Percentiles rank a stretch among this genome's conserved stretches.
phyloP scores from a whole-genome alignment of 768 basidiomycete species.

The Agaricus blazei region DNA sequence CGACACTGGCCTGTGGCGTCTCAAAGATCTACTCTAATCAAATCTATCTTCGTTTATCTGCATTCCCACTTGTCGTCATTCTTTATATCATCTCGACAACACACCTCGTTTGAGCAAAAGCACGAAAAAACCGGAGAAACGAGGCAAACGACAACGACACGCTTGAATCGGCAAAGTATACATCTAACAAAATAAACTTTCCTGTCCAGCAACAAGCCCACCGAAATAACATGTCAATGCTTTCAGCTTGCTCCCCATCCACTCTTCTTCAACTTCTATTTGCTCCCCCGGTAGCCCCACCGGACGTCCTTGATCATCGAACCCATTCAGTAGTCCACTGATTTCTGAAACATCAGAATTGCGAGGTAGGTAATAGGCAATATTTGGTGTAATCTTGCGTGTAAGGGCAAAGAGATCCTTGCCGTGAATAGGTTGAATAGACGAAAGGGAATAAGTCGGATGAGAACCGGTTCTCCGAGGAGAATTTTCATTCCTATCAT shows the following conservation, averaged over 20 bases:
- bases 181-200: slow-evolving; percentile 45
- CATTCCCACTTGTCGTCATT: too few species aligned
- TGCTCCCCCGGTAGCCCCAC: slow-evolving; percentile 33
- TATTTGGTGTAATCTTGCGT: slow-evolving; percentile 66
- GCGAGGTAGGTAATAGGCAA: slow-evolving; percentile 88
- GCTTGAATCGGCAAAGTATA: not conserved
- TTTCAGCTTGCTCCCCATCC: slow-evolving; percentile 92
- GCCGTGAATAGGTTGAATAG: slow-evolving; percentile 78
- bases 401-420: slow-evolving; percentile 75
- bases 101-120: not conserved
- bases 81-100: too few species aligned
- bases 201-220: slow-evolving; percentile 69
- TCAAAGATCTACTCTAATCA: too few species aligned
- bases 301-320: slow-evolving; percentile 3
- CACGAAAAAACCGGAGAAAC: not conserved
- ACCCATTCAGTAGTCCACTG: slow-evolving; percentile 26
- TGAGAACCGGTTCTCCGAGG: slow-evolving; percentile 20
- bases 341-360: slow-evolving; percentile 77
- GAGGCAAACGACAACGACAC: not conserved
- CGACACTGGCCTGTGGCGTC: not conserved
- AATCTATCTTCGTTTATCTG: too few species aligned
- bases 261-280: slow-evolving; percentile 93
- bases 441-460: slow-evolving; percentile 62
- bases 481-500: not conserved
- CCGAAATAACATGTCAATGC: slow-evolving; percentile 95